phyloP scores from a whole-genome alignment of 1,284 basidiomycete genomes.

The Heliocybe sulcata region DNA sequence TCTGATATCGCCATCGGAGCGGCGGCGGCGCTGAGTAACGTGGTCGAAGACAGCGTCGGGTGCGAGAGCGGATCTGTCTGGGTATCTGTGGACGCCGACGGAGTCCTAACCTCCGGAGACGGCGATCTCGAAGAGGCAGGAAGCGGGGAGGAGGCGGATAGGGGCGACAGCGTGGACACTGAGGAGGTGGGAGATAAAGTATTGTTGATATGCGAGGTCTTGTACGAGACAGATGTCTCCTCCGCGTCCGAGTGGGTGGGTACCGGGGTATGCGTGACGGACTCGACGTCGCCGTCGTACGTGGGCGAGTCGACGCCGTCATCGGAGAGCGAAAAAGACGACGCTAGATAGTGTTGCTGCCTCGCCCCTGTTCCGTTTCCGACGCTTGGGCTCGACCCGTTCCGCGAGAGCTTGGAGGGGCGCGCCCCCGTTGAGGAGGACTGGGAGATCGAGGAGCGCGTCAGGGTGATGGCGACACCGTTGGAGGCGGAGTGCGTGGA shows the following conservation, averaged over 20 bases:
- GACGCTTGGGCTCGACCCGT: constrained; percentile 13
- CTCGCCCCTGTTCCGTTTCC: neutral
- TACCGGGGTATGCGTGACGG: neutral
- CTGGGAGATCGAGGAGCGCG: constrained; percentile 19
- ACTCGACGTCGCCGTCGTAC: constrained; percentile 86
- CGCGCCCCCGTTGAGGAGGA: constrained; percentile 14
- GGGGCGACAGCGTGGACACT: constrained; percentile 43
- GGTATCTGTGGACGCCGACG: constrained; percentile 4
- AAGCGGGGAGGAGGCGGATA: constrained; percentile 19
- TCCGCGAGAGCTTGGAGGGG: constrained; percentile 9
- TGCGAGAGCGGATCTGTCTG: neutral
- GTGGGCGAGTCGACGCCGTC: constrained; percentile 78
- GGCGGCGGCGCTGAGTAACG: constrained; percentile 10
- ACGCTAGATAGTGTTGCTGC: constrained; percentile 42
- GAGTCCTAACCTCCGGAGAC: neutral
- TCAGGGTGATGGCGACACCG: constrained; percentile 31
- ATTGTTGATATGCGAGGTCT: constrained; percentile 13
- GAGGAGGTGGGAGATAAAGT: constrained; percentile 33
- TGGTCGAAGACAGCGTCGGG: constrained; percentile 7
- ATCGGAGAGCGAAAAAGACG: constrained; percentile 46
- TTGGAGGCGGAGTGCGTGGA: constrained; percentile 30
- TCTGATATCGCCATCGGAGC: constrained; percentile 22
- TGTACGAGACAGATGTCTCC: constrained; percentile 17
- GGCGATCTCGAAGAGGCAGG: constrained; percentile 8
- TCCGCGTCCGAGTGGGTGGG: constrained; percentile 39